Evolutionary conservation across 1,284 basidiomycete genomes (phyloP).

Genomic region (Cryptococcus floricola): DNA sequence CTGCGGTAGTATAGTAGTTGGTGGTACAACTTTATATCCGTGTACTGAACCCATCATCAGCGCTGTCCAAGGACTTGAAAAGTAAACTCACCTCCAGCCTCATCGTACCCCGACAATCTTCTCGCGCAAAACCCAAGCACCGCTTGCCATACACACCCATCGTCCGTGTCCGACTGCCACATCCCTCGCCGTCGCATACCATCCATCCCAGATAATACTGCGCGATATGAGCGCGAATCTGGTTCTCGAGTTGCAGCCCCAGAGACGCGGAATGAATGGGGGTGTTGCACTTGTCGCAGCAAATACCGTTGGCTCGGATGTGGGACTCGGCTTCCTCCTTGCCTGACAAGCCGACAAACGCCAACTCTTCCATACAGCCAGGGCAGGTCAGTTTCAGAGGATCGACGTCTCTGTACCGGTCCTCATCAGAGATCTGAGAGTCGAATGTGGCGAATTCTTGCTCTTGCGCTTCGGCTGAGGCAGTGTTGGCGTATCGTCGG

Average conservation of each 20-base stretch:
- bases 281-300: conserved; percentile 59
- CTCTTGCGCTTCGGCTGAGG: conserved; percentile 57
- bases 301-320: conserved; percentile 51
- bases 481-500: conserved; percentile 60
- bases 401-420: conserved; percentile 73
- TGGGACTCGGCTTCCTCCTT: conserved; percentile 13
- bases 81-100: conserved; percentile 63
- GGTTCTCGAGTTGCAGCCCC: conserved; percentile 76
- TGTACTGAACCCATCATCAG: conserved; percentile 58
- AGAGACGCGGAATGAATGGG: conserved; percentile 61
- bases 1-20: conserved; percentile 77
- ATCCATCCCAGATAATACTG: conserved; percentile 88
- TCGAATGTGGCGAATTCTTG: conserved; percentile 76
- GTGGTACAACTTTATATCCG: conserved; percentile 76
- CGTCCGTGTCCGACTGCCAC: conserved; percentile 72
- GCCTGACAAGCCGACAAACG: conserved; percentile 25
- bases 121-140: conserved; percentile 58
- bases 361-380: conserved; percentile 52
- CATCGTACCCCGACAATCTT: conserved; percentile 65
- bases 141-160: conserved; percentile 86
- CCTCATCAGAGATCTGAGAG: conserved; percentile 81
- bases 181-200: conserved; percentile 80
- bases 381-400: conserved; percentile 71
- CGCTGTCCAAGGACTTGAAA: neutral
- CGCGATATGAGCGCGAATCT: conserved; percentile 71